Evolutionary conservation across 163 green algal species (phyloP), one percentile per base, ranked within the genome.

Genomic region (Scenedesmus sp.): DNA sequence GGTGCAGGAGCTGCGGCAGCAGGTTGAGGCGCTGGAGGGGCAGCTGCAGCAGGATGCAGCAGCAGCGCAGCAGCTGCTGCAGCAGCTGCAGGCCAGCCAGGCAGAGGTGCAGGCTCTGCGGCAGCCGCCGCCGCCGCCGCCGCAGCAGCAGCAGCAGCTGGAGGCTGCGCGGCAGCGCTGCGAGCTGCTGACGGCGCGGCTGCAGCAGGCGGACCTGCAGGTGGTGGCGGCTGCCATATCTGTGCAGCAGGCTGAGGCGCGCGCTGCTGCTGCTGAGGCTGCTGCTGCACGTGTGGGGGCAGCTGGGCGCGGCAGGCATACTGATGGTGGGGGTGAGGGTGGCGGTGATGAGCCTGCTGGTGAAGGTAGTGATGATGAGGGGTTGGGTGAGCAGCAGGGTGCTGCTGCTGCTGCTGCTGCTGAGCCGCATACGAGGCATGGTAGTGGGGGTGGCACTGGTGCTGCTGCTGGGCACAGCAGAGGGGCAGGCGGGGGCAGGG

Each of bases 191-290:
- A 60, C 56, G 15, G 15, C 0, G 54, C 81, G 54, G 52, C 81
- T 86, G 81, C 81, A 86, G 52, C 18, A 86, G 81, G 81, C 70
- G 5, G 46, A 79, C 23, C 23, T 79, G 70, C 70, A 79, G 70
- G 70, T 79, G 70, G 70, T 52, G 70, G 70, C 70, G 23, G 70
- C 70, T 52, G 70, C 46, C 23, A 79, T 79, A 79, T 46, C 70
- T 46, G 70, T 79, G 23, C 70, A 79, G 70, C 70, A 46, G 54
- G 54, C 81, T 4, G 12, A 86, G 81, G 54, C 81, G 54, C 81
- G 81, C 81, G 54, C 18, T 34, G 81, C 81, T 59, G 81, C 81
- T 34, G 81, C 77, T 84, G 77, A 84, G 73, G n/a, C n/a, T 82
- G 73, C 77, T 60, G 77, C 77, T 60, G 77, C 34, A 9, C 1